These are phyloP conservation scores for Pseudoturritis turrita DNA, from an alignment of 345 rosid genomes.

Conservation along the genomic window DNA sequence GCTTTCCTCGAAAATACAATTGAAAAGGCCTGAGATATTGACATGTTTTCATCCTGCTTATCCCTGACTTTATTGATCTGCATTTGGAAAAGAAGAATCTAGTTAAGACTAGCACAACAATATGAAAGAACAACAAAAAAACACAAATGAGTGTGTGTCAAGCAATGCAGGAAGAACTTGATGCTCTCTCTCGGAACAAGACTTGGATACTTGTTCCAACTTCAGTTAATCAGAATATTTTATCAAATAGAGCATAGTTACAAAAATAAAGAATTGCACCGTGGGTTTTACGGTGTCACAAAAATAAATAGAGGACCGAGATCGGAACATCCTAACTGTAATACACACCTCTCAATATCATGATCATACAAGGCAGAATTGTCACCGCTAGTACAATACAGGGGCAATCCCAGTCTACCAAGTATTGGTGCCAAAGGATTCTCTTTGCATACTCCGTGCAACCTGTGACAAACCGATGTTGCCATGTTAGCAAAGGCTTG, in stretches of 20 bases:
- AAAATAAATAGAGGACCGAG: neutral
- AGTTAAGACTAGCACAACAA: neutral
- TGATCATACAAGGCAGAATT: slow-evolving; percentile 93
- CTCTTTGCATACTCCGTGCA: slow-evolving; percentile 92
- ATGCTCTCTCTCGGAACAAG: no score
- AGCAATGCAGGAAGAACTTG: no score
- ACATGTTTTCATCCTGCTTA: slow-evolving; percentile 64
- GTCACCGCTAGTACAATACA: slow-evolving; percentile 94
- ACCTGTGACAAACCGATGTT: slow-evolving; percentile 41
- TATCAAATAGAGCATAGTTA: slow-evolving; percentile 70
- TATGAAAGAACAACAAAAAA: neutral
- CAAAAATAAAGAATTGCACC: slow-evolving; percentile 3
- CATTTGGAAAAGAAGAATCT: slow-evolving; percentile 26
- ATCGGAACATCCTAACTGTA: neutral
- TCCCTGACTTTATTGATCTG: slow-evolving; percentile 75
- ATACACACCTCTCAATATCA: slow-evolving; percentile 78
- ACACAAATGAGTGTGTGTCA: neutral
- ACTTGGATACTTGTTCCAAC: no score
- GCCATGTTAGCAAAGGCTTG: neutral
- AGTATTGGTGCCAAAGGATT: slow-evolving; percentile 91
- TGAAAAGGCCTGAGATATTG: slow-evolving; percentile 62
- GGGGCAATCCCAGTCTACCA: slow-evolving; percentile 77
- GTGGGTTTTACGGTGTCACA: neutral
- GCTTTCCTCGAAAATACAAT: slow-evolving; percentile 71
- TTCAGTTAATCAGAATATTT: no score